These are phyloP conservation scores for Teunomyces tritomae DNA, from an alignment of 805 yeast species.

Conservation along the genomic window DNA sequence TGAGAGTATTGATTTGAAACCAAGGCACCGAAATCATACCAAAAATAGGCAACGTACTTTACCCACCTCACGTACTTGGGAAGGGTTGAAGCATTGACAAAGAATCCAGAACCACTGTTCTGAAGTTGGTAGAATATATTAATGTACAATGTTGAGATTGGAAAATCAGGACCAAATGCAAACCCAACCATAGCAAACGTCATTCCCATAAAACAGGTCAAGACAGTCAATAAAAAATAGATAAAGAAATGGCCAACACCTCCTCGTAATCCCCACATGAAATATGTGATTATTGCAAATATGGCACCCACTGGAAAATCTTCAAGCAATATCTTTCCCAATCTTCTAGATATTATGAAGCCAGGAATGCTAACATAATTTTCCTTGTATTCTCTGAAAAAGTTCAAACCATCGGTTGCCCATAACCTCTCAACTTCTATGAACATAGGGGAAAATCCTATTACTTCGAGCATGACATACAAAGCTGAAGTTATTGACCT, in stretches of 20 bases:
- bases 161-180: constrained; percentile 57
- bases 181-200: constrained; percentile 53
- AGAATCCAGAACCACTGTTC: constrained; percentile 78
- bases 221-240: constrained; percentile 57
- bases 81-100: constrained; percentile 66
- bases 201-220: constrained; percentile 57
- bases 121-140: constrained; percentile 68
- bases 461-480: constrained; percentile 21
- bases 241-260: constrained; percentile 47
- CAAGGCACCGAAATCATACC: constrained; percentile 75
- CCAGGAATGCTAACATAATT: constrained; percentile 23
- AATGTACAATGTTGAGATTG: constrained; percentile 58
- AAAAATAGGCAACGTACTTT: constrained; percentile 69
- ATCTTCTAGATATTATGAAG: constrained; percentile 19
- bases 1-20: constrained; percentile 63
- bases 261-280: constrained; percentile 26
- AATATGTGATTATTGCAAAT: constrained; percentile 21
- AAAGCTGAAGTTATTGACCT: constrained; percentile 21
- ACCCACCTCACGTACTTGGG: constrained; percentile 89
- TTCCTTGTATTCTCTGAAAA: constrained; percentile 23
- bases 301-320: constrained; percentile 22
- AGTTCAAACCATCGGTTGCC: constrained; percentile 21
- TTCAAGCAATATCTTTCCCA: constrained; percentile 22
- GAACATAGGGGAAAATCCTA: constrained; percentile 24
- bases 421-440: constrained; percentile 24